Conservation (phyloP, 768 basidiomycete species). For the Dictyophora rubrovolvata region DNA sequence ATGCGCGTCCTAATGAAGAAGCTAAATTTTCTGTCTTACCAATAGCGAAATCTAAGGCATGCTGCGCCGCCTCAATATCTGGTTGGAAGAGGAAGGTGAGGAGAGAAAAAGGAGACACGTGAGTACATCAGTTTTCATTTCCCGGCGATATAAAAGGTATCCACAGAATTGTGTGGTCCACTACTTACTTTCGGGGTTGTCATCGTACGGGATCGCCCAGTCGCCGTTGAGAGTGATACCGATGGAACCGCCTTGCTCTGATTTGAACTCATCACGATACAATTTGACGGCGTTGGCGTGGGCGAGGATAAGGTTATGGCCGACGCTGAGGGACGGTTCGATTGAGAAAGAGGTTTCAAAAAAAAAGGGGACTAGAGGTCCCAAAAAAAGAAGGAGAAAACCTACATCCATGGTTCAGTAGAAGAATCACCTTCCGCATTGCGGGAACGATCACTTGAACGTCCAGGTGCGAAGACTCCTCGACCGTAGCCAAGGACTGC, state of each 20-base stretch:
- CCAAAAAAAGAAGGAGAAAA: constrained; percentile 11
- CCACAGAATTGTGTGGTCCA: neutral
- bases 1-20: neutral
- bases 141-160: neutral
- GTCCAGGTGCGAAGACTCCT: constrained; percentile 62
- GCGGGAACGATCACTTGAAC: constrained; percentile 52
- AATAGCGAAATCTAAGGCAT: constrained; percentile 62
- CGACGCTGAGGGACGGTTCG: constrained; percentile 35
- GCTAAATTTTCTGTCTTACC: constrained; percentile 24
- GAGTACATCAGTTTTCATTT: neutral
- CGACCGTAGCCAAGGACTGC: constrained; percentile 61
- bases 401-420: constrained; percentile 63
- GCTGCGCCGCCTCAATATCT: constrained; percentile 64
- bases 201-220: constrained; percentile 66
- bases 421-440: constrained; percentile 53
- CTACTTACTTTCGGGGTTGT: constrained; percentile 52
- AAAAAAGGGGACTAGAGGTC: constrained; percentile 15
- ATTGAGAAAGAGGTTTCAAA: neutral
- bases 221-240: constrained; percentile 77
- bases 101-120: neutral
- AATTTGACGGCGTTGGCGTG: constrained; percentile 59
- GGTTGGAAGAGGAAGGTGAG: constrained; percentile 7
- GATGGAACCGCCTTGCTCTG: constrained; percentile 51
- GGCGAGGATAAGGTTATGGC: constrained; percentile 55
- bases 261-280: constrained; percentile 59